A percentile compares a stretch with the other conserved stretches of the same genome.
phyloP scores from a whole-genome alignment of 768 basidiomycete species.

The Solioccasus polychromus region DNA sequence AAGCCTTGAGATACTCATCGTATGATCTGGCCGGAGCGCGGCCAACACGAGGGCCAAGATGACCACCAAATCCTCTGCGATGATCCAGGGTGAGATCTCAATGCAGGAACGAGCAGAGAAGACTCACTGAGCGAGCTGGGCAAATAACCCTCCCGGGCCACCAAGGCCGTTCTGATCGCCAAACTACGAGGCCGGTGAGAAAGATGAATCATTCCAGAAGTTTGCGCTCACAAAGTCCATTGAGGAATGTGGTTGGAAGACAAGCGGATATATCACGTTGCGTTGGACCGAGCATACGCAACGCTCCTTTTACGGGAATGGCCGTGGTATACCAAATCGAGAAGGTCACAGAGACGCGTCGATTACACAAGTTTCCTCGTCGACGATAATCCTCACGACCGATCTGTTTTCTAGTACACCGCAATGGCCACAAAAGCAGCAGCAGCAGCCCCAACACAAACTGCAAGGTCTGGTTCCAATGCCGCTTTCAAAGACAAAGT shows the following conservation, averaged over 20 bases:
- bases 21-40: constrained; percentile 68
- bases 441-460: constrained; percentile 23
- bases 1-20: constrained; percentile 92
- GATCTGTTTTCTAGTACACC: constrained; percentile 9
- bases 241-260: constrained; percentile 19
- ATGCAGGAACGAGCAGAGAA: neutral
- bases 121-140: constrained; percentile 62
- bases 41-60: constrained; percentile 44
- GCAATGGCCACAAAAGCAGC: constrained; percentile 30
- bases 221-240: constrained; percentile 40
- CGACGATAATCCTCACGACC: constrained; percentile 9
- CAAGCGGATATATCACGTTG: constrained; percentile 8
- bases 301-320: constrained; percentile 27
- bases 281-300: constrained; percentile 23
- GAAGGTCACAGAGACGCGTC: constrained; percentile 21
- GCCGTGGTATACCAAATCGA: constrained; percentile 26
- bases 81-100: constrained; percentile 17
- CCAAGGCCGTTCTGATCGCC: constrained; percentile 32
- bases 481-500: constrained; percentile 88
- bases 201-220: neutral
- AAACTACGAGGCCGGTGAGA: constrained; percentile 31
- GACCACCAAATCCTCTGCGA: constrained; percentile 52
- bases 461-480: constrained; percentile 52
- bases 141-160: constrained; percentile 59
- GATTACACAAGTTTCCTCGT: constrained; percentile 7